phyloP scores from a whole-genome alignment of 2,329 filamentous ascomycete species.

The Phialocephala sp. region DNA sequence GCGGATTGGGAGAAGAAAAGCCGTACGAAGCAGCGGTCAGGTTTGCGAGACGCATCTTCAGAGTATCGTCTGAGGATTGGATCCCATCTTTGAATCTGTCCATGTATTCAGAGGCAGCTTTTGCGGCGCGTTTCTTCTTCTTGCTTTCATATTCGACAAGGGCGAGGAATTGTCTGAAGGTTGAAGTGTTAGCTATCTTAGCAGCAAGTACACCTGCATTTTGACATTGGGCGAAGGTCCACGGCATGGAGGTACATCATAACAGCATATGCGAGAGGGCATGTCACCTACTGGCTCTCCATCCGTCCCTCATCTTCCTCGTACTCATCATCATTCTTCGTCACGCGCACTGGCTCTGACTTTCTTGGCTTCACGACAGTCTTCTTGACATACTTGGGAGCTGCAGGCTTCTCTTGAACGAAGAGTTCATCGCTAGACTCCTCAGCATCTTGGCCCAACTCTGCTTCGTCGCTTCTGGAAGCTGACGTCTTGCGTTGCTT shows the following conservation, averaged over 20 bases:
- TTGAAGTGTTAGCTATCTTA: not conserved
- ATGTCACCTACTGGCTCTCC: conserved; percentile 38
- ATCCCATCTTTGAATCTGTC: conserved; percentile 27
- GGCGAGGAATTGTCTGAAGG: conserved; percentile 34
- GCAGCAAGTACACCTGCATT: not conserved
- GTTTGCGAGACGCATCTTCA: conserved; percentile 27
- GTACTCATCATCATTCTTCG: conserved; percentile 33
- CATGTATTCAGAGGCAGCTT: conserved; percentile 29
- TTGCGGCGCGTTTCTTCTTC: conserved; percentile 32
- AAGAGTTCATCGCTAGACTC: conserved; percentile 21
- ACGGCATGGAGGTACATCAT: not conserved
- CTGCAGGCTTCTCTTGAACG: conserved; percentile 11
- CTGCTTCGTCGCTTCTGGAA: conserved; percentile 14
- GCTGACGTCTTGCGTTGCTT: conserved; percentile 29
- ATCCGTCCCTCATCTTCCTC: conserved; percentile 37
- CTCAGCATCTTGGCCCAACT: conserved; percentile 17
- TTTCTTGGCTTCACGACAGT: conserved; percentile 25
- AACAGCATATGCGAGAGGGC: not conserved
- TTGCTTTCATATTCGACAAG: conserved; percentile 32
- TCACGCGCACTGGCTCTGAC: conserved; percentile 29
- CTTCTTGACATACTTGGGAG: conserved; percentile 29
- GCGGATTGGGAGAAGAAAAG: not conserved
- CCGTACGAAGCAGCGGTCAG: conserved; percentile 20
- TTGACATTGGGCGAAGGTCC: too few species aligned
- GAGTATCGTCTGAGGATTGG: conserved; percentile 20